Conservation (phyloP, 169 alveolate genomes). For the Toxoplasma gondii region DNA sequence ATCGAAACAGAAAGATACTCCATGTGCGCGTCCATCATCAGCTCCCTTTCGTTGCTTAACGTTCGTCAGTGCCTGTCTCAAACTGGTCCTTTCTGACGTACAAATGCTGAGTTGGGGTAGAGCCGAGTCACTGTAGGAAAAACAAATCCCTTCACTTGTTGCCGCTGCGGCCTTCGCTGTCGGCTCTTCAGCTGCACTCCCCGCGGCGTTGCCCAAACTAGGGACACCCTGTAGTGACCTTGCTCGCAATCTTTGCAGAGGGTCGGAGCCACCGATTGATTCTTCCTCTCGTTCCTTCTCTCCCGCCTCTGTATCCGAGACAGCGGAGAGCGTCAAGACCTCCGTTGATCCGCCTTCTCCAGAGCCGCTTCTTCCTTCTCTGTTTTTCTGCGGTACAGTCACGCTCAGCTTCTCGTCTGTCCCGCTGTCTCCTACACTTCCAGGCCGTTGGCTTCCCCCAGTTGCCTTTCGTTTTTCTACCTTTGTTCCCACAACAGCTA, state of each 20-base stretch:
- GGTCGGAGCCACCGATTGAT: background rate
- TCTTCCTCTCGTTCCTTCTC: background rate
- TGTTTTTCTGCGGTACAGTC: background rate
- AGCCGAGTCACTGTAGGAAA: background rate
- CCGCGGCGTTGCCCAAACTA: background rate
- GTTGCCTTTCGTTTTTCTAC: too few relatives aligned
- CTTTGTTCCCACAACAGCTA: too few relatives aligned
- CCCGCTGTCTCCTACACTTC: too few relatives aligned
- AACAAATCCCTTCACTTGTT: background rate
- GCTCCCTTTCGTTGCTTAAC: too few relatives aligned
- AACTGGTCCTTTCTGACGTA: background rate
- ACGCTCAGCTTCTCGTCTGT: too few relatives aligned
- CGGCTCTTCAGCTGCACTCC: background rate
- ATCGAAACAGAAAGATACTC: too few relatives aligned
- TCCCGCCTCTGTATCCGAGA: background rate
- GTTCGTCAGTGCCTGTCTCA: too few relatives aligned
- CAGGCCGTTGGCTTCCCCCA: too few relatives aligned
- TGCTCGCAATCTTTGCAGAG: background rate
- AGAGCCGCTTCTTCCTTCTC: background rate
- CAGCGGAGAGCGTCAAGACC: too few relatives aligned
- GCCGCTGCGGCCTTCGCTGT: background rate
- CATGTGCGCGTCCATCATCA: too few relatives aligned
- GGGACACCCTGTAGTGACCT: background rate
- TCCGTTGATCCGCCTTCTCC: background rate
- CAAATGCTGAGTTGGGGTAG: conserved; percentile 27